Percentiles rank a stretch among this genome's conserved stretches.
Conservation (phyloP, 495 filamentous ascomycete species). For the Daldinia vernicosa region DNA sequence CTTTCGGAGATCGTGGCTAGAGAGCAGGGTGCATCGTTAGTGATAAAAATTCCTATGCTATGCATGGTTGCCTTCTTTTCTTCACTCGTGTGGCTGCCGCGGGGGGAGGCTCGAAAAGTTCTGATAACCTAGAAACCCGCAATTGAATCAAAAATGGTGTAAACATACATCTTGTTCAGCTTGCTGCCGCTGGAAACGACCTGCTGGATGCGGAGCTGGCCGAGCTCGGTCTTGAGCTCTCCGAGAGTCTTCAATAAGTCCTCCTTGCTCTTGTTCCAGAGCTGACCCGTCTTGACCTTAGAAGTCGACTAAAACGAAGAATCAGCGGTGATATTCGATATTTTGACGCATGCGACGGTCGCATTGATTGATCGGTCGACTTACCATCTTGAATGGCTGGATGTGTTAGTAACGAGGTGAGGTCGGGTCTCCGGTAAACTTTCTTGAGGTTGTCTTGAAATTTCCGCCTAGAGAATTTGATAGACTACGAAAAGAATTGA, state of each 20-base stretch:
- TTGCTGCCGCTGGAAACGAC: constrained; percentile 92
- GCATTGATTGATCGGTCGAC: constrained; percentile 38
- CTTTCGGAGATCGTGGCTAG: constrained; percentile 98
- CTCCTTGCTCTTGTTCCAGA: constrained; percentile 99
- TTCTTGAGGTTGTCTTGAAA: constrained; percentile 47
- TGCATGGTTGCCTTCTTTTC: background rate
- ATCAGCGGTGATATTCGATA: background rate
- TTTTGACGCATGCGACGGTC: constrained; percentile 6
- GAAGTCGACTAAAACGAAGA: constrained; percentile 71
- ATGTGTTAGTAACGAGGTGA: constrained; percentile 43
- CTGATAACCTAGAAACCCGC: constrained; percentile 1
- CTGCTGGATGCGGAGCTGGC: constrained; percentile 95
- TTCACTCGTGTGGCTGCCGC: constrained; percentile 19
- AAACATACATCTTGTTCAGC: constrained; percentile 93
- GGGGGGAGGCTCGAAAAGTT: constrained; percentile 1
- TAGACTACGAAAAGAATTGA: constrained; percentile 45
- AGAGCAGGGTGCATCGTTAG: background rate
- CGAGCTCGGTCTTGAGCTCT: constrained; percentile 93
- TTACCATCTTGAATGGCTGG: constrained; percentile 60
- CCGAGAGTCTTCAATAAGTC: constrained; percentile 92
- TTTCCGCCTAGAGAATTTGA: constrained; percentile 43
- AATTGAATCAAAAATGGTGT: background rate
- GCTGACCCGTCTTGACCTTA: constrained; percentile 92
- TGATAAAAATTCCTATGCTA: background rate
- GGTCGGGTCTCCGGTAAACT: constrained; percentile 49